phyloP scores from a whole-genome alignment of 78 protist genomes.

The Dictyostelium intermedium region DNA sequence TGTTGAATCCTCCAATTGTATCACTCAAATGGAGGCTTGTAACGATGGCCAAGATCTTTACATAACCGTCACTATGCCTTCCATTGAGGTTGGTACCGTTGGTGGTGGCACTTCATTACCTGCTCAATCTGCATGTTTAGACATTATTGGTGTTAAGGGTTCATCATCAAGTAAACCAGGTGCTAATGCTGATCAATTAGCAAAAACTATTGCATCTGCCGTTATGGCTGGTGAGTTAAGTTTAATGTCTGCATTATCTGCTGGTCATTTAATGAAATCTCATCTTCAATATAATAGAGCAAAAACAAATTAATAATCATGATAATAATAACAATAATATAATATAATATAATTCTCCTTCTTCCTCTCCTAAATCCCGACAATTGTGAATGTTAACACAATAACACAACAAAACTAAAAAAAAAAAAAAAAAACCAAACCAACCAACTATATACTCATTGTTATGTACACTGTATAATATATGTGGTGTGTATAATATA shows the following conservation, averaged over 20 bases:
- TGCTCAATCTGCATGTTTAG: slow-evolving; percentile 89
- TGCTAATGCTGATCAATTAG: slow-evolving; percentile 87
- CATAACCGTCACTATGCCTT: slow-evolving; percentile 95
- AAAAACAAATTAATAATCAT: background rate
- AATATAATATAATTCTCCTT: too few relatives aligned
- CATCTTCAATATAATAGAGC: slow-evolving; percentile 92
- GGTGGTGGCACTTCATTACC: slow-evolving; percentile 98
- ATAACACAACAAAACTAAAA: background rate
- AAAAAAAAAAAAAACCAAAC: background rate
- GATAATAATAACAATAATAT: background rate
- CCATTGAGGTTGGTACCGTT: slow-evolving; percentile 97
- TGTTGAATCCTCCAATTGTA: slow-evolving; percentile 95
- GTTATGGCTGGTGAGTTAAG: slow-evolving; percentile 97
- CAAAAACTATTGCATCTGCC: slow-evolving; percentile 85
- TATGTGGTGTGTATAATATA: background rate
- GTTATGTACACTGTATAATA: background rate
- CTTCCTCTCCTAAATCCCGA: background rate
- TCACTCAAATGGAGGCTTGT: slow-evolving; percentile 94
- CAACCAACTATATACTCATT: background rate
- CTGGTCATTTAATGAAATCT: slow-evolving; percentile 83
- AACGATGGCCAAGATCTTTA: slow-evolving; percentile 68
- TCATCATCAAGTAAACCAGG: slow-evolving; percentile 7
- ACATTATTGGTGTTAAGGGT: slow-evolving; percentile 90
- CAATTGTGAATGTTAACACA: background rate
- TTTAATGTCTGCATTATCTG: slow-evolving; percentile 93